A percentile compares a stretch with the other conserved stretches of the same genome.
Evolutionary conservation across 495 filamentous ascomycete species (phyloP).

Genomic region (Mycothermus thermophilus): DNA sequence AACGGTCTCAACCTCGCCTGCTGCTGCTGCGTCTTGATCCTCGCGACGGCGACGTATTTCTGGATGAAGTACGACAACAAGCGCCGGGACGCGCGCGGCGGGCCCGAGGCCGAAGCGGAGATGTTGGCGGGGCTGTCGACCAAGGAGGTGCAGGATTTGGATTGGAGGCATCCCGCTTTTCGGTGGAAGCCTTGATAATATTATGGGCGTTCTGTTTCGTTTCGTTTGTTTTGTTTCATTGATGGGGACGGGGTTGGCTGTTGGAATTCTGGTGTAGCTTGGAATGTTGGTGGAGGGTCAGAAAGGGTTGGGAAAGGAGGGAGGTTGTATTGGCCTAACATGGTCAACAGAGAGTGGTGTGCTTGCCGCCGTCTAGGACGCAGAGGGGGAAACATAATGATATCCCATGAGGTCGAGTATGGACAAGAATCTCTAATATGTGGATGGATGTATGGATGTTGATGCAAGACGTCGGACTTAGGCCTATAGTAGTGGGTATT

Average conservation of each 20-base stretch:
- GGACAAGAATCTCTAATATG: too few species aligned
- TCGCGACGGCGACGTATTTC: conserved; percentile 30
- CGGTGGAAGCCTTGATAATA: conserved; percentile 38
- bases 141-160: conserved; percentile 48
- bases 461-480: too few species aligned
- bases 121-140: conserved; percentile 39
- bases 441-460: too few species aligned
- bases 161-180: conserved; percentile 63
- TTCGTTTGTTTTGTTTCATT: not conserved
- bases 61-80: conserved; percentile 57
- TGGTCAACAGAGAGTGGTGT: too few species aligned
- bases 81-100: conserved; percentile 35
- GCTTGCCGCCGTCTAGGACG: too few species aligned
- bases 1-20: conserved; percentile 63
- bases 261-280: too few species aligned
- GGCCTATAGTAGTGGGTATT: too few species aligned
- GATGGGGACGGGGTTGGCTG: not conserved
- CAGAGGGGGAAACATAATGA: too few species aligned
- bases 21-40: conserved; percentile 35
- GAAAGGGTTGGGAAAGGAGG: too few species aligned
- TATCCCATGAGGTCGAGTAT: too few species aligned
- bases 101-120: conserved; percentile 42
- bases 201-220: not conserved
- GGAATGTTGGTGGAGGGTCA: too few species aligned
- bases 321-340: too few species aligned